Evolutionary conservation across 1,139 yeast species (phyloP).

Genomic region (Debaryomyces singareniensis): DNA sequence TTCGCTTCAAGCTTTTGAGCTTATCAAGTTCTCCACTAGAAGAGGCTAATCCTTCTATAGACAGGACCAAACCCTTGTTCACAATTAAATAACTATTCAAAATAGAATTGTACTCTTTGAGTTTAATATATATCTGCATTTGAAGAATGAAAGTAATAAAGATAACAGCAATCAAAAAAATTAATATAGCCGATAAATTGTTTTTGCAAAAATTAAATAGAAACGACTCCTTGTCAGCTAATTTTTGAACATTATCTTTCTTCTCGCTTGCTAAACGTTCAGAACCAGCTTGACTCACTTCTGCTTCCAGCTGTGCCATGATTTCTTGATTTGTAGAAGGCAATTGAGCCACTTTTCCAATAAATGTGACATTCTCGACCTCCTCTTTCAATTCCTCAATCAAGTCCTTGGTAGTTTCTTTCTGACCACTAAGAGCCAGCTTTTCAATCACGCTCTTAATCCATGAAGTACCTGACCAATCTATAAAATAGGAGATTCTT

Average conservation of each 20-base stretch:
- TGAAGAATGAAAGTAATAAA: constrained; percentile 18
- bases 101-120: constrained; percentile 20
- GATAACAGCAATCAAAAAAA: constrained; percentile 13
- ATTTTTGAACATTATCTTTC: not conserved
- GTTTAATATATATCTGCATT: constrained; percentile 13
- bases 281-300: not conserved
- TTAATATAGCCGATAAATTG: not conserved
- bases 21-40: no score
- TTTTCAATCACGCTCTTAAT: constrained; percentile 49
- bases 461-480: constrained; percentile 57
- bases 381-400: constrained; percentile 24
- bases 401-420: constrained; percentile 29
- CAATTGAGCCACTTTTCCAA: not conserved
- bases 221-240: not conserved
- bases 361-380: constrained; percentile 10
- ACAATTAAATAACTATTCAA: constrained; percentile 20
- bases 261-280: not conserved
- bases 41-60: constrained; percentile 4
- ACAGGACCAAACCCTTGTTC: constrained; percentile 15
- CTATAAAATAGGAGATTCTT: constrained; percentile 36
- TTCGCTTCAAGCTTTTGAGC: no score
- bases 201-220: not conserved
- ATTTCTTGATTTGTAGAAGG: not conserved
- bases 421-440: constrained; percentile 44
- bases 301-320: no score